Percentiles rank a stretch among this genome's conserved stretches.
Evolutionary conservation across 345 rosid species (phyloP).

Genomic region (Moricandia moricandioides): DNA sequence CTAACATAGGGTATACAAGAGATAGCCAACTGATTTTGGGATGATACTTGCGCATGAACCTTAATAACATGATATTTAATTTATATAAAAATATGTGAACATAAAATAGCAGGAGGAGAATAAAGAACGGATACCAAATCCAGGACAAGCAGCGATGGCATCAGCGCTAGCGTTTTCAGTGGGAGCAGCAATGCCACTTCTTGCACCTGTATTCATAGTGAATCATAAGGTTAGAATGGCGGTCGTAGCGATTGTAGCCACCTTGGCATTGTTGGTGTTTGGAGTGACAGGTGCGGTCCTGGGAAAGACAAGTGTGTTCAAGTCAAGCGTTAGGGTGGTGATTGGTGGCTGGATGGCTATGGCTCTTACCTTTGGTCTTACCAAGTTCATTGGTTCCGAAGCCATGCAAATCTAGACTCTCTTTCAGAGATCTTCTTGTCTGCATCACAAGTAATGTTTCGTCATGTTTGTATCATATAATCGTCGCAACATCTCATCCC

Average conservation of each 20-base stretch:
- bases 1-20: no score
- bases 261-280: constrained; percentile 49
- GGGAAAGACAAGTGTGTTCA: constrained; percentile 50
- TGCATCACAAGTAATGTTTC: constrained; percentile 1
- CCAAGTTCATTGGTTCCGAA: constrained; percentile 51
- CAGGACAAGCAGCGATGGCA: constrained; percentile 66
- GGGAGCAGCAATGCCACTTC: constrained; percentile 57
- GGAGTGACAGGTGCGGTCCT: constrained; percentile 57
- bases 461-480: neutral
- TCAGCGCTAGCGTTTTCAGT: constrained; percentile 67
- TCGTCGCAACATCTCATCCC: no score
- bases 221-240: constrained; percentile 49
- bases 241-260: constrained; percentile 49
- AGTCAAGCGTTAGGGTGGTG: constrained; percentile 53
- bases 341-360: constrained; percentile 74
- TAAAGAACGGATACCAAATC: constrained; percentile 51
- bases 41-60: neutral
- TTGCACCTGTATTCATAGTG: constrained; percentile 56
- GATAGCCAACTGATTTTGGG: neutral
- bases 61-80: neutral
- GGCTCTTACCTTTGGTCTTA: constrained; percentile 69
- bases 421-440: neutral
- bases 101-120: constrained; percentile 13
- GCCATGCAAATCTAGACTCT: constrained; percentile 29
- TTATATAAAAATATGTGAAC: neutral